Conservation (phyloP, 306 rosid species). For the Hippophae tibetana region DNA sequence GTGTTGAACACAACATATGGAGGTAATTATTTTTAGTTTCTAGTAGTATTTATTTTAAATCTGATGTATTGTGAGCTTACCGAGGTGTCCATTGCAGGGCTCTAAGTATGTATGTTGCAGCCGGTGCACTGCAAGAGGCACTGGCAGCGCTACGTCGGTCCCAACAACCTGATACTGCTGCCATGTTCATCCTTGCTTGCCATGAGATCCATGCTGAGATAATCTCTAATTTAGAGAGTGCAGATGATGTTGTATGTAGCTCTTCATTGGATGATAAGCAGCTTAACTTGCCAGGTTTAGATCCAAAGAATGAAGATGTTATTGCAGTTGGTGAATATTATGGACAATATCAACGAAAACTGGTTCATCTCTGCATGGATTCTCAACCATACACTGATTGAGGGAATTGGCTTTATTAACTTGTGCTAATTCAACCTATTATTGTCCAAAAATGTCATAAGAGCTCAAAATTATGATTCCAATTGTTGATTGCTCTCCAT, state of each 20-base stretch:
- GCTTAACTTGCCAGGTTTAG: constrained; percentile 53
- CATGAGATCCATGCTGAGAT: constrained; percentile 69
- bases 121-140: constrained; percentile 93
- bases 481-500: too few relatives aligned
- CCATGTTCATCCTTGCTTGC: constrained; percentile 91
- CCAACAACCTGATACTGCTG: constrained; percentile 86
- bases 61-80: constrained; percentile 20
- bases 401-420: constrained; percentile 6
- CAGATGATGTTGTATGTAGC: constrained; percentile 38
- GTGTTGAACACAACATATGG: constrained; percentile 78
- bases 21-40: constrained; percentile 40
- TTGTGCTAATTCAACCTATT: constrained; percentile 10
- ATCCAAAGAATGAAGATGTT: constrained; percentile 75
- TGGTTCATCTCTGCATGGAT: constrained; percentile 96
- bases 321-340: constrained; percentile 68
- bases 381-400: constrained; percentile 61
- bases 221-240: constrained; percentile 35
- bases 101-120: constrained; percentile 77
- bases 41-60: constrained; percentile 8
- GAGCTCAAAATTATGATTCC: too few relatives aligned
- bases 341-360: constrained; percentile 76
- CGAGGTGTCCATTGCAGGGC: constrained; percentile 54
- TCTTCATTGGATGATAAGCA: constrained; percentile 35
- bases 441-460: neutral
- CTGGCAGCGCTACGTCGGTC: constrained; percentile 87